A percentile compares a stretch with the other conserved stretches of the same genome.
phyloP scores from a whole-genome alignment of 2,329 filamentous ascomycete genomes.

The Cyphellophora attinorum region DNA sequence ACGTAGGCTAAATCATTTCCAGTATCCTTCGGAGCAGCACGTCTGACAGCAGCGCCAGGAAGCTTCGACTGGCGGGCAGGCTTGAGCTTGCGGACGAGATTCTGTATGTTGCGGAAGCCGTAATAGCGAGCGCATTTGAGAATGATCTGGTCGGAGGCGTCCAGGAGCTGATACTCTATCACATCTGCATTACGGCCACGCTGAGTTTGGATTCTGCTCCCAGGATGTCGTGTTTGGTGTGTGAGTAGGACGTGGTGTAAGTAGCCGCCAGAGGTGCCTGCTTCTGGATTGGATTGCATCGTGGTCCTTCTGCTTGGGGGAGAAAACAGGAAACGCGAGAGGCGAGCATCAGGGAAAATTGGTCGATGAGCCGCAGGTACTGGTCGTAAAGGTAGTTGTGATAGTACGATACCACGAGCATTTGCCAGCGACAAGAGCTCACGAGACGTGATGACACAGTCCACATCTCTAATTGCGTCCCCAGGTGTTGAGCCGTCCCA shows the following conservation, averaged over 20 bases:
- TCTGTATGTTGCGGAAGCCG: slow-evolving; percentile 96
- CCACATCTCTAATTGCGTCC: slow-evolving; percentile 64
- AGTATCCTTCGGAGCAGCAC: slow-evolving; percentile 24
- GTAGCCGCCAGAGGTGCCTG: slow-evolving; percentile 81
- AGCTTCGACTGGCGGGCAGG: slow-evolving; percentile 69
- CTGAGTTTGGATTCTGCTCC: slow-evolving; percentile 59
- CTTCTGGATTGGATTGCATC: slow-evolving; percentile 36
- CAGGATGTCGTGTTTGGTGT: slow-evolving; percentile 60
- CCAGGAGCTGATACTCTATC: slow-evolving; percentile 66
- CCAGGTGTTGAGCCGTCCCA: slow-evolving; percentile 46
- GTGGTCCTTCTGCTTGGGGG: slow-evolving; percentile 22
- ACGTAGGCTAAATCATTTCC: slow-evolving; percentile 74
- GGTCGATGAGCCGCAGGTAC: slow-evolving; percentile 36
- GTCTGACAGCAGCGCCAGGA: slow-evolving; percentile 60
- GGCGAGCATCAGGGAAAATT: slow-evolving; percentile 61
- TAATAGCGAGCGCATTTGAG: slow-evolving; percentile 87
- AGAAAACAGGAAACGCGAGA: slow-evolving; percentile 69
- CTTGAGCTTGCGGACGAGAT: slow-evolving; percentile 84
- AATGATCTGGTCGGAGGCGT: slow-evolving; percentile 46
- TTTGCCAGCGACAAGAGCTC: slow-evolving; percentile 86
- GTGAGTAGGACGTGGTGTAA: slow-evolving; percentile 74
- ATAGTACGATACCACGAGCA: slow-evolving; percentile 68
- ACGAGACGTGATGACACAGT: slow-evolving; percentile 95
- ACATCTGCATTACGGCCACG: slow-evolving; percentile 87
- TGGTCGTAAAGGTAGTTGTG: slow-evolving; percentile 54